Evolutionary conservation across 2,329 filamentous ascomycete genomes (phyloP), one percentile per base, ranked within the genome.

Genomic region (Mariannaea elegans): DNA sequence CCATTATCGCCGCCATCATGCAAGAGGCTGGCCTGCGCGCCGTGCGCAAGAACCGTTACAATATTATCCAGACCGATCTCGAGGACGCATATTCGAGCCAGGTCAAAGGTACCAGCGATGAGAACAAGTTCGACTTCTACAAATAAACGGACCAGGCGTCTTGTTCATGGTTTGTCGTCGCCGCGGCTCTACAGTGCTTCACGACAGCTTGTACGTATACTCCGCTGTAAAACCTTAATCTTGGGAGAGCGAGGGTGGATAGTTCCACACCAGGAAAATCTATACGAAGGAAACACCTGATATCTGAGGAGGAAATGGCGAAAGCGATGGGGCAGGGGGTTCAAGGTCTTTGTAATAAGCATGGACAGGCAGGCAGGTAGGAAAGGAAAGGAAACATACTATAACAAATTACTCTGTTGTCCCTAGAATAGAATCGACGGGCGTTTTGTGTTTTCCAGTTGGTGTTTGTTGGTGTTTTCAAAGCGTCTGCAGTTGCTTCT

Each of bases 1-100:
- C 95, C 57, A 90, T 99, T 70, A 99, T 99, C 75, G 94, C 95
- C 46, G 95, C 95, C 50, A 97, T 99, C 75, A 99, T 99, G 95
- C 95, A 99, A 79, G 95, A 99, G 81, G 95, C 95, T 29, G 95
- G 95, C 67, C 84, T 99, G 69, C 87, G 94, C 67, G 94, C 94
- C 23, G 94, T 98, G 65, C 87, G 94, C 72, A 98, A 97, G 88
- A 98, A 99, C 80, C 85, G 95, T 72, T 99, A 99, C 81, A 98
- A 99, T 79, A 99, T 99, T 76, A 98, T 99, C 73, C 95, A 99
- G 82, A 88, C 86, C 64, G 95, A 99, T 80, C 82, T 99, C 65
- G 95, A 99, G 79, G 95, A 98, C 77, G 95, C 95, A 42, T 99
- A 99, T 79, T 94, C 93, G 36, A 92, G 90, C 80, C 95, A 99